A percentile compares a stretch with the other conserved stretches of the same genome.
These are phyloP conservation scores for Suhomyces emberorum DNA, from an alignment of 805 yeast genomes.

Conservation along the genomic window DNA sequence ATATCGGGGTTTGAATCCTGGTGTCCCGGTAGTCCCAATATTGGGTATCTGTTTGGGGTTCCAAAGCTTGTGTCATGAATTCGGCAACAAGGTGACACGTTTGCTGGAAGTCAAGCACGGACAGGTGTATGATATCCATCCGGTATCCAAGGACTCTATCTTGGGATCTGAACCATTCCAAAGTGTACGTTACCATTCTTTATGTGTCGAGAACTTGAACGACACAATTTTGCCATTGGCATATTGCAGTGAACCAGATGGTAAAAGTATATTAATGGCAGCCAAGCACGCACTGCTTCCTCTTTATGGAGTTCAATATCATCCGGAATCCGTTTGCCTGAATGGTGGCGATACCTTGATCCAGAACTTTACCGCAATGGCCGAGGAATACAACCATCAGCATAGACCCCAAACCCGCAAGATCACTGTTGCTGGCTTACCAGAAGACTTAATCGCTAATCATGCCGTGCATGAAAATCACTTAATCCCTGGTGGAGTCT, in stretches of 20 bases:
- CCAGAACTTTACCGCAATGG: constrained; percentile 57
- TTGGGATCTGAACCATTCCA: constrained; percentile 46
- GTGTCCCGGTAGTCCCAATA: constrained; percentile 48
- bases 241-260: constrained; percentile 41
- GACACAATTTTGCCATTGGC: constrained; percentile 57
- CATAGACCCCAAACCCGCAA: constrained; percentile 13
- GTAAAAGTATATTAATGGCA: constrained; percentile 65
- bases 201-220: constrained; percentile 47
- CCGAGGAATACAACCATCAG: constrained; percentile 30
- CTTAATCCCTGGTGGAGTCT: constrained; percentile 14
- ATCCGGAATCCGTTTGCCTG: constrained; percentile 93
- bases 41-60: constrained; percentile 93
- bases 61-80: constrained; percentile 68
- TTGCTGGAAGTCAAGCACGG: constrained; percentile 76
- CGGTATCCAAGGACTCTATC: constrained; percentile 7
- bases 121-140: constrained; percentile 59
- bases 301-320: constrained; percentile 93
- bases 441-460: constrained; percentile 7
- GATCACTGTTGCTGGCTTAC: constrained; percentile 1
- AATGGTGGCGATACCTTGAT: constrained; percentile 58
- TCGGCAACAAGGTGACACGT: constrained; percentile 54
- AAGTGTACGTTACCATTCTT: constrained; percentile 87
- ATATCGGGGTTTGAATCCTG: constrained; percentile 10
- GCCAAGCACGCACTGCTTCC: constrained; percentile 60
- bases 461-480: constrained; percentile 22